These are phyloP conservation scores for Balansia obtecta DNA, from an alignment of 2,329 filamentous ascomycete genomes.

Conservation along the genomic window DNA sequence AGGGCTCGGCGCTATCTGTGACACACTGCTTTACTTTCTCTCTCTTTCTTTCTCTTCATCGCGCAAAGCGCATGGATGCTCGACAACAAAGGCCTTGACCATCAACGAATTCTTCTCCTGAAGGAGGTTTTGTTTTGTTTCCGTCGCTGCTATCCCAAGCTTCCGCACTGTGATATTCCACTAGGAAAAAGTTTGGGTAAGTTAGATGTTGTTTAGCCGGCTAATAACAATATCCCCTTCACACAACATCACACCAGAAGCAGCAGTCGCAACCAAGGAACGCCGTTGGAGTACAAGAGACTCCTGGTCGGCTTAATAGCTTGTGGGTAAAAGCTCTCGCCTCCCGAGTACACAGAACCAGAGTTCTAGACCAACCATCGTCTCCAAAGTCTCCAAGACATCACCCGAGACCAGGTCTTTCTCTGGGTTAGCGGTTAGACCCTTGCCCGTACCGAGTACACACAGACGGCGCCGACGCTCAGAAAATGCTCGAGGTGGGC, in stretches of 20 bases:
- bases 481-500: neutral
- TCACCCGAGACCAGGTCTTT: conserved; percentile 2
- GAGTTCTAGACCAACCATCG: conserved; percentile 6
- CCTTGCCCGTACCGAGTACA: conserved; percentile 8
- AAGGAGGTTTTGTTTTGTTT: neutral
- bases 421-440: conserved; percentile 4
- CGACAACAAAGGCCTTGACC: neutral
- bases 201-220: neutral
- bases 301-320: neutral
- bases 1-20: neutral
- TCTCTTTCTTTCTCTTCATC: neutral
- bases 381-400: no score
- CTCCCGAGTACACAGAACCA: neutral
- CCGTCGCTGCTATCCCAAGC: neutral
- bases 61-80: neutral
- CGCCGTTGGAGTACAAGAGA: no score
- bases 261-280: neutral
- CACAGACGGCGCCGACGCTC: conserved; percentile 2
- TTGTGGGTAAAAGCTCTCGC: neutral
- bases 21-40: neutral
- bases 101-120: neutral
- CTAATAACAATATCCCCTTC: no score
- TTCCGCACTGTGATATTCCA: neutral
- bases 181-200: neutral
- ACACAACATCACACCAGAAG: neutral